Evolutionary conservation across 768 basidiomycete genomes (phyloP), one percentile per base, ranked within the genome.

Genomic region (Serendipita sp.): DNA sequence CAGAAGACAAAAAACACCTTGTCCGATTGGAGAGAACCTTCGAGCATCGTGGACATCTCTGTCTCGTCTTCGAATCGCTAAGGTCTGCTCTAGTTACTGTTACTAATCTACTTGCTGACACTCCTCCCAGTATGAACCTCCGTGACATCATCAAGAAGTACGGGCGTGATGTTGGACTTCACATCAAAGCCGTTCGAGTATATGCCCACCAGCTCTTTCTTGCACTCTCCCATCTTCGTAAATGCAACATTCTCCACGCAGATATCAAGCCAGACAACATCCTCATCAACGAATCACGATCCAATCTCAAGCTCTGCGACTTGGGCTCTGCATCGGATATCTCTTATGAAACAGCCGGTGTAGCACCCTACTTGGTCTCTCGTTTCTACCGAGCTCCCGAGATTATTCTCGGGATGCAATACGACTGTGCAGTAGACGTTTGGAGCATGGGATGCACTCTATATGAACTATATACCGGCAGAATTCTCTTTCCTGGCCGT

Each of bases 221-320:
- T 63, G 82, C 91, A 16, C 74, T 98, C 68, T 83, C 88, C 68
- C 77, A 94, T 64, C 77, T 98, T 71, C 83, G 84, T 68, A 97
- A 97, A 76, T 81, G 85, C 66, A 91, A 89, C 68, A 84, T 98
- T 66, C 96, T 97, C 83, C 96, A 99, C 70, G 96, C 96, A 4
- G 96, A 99, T 72, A 90, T 99, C 73, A 98, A 98, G 74, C 96
- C 96, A 18, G 96, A 98, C 73, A 98, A 98, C 72, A 95, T 99
- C 47, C 74, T 98, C 70, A 94, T 97, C 35, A 96, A 93, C 68
- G 94, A 97, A 69, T 85, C 85, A 70, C 97, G 98, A 78, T 93
- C 89, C 2, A 74, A 91, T 23, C 76, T 98, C 65, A 99, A 99
- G 75, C 76, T 99, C 2, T 98, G 94, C 71, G 96, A 99, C 75